Evolutionary conservation across 2,329 filamentous ascomycete species (phyloP).

Genomic region (Nothopassalora personata): DNA sequence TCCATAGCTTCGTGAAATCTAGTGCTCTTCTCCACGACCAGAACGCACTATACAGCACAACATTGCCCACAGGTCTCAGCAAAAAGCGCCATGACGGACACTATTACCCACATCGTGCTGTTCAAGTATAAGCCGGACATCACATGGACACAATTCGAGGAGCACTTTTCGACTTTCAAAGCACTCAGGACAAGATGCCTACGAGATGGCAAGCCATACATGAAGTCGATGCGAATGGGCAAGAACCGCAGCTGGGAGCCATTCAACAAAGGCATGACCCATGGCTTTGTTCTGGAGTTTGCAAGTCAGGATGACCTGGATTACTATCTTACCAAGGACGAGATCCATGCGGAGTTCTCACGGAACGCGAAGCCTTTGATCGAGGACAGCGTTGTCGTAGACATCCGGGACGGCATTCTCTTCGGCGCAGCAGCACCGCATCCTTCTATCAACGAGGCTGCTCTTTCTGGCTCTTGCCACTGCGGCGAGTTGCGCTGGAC

Average conservation of each 20-base stretch:
- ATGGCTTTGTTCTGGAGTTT: constrained; percentile 35
- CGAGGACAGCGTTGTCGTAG: constrained; percentile 31
- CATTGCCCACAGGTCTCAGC: no score
- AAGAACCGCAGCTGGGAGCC: constrained; percentile 34
- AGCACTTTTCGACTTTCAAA: constrained; percentile 31
- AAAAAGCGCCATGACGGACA: constrained; percentile 1
- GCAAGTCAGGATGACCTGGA: constrained; percentile 32
- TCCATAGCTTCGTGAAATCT: neutral
- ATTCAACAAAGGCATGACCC: constrained; percentile 32
- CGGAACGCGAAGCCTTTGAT: constrained; percentile 28
- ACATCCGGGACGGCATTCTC: constrained; percentile 32
- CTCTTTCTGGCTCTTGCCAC: constrained; percentile 30
- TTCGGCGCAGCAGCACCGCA: constrained; percentile 26
- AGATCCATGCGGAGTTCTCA: constrained; percentile 31
- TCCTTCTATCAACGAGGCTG: constrained; percentile 14
- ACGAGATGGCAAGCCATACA: constrained; percentile 29
- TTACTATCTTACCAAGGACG: constrained; percentile 31
- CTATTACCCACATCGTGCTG: constrained; percentile 34
- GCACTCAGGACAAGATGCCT: constrained; percentile 27
- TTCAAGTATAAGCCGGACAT: constrained; percentile 33
- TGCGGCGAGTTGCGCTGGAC: constrained; percentile 29
- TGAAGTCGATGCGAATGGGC: constrained; percentile 31
- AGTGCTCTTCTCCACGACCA: neutral
- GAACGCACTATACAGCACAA: neutral
- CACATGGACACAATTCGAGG: constrained; percentile 30